Evolutionary conservation across 169 alveolate genomes (phyloP).

Genomic region (Eimeria maxima): DNA sequence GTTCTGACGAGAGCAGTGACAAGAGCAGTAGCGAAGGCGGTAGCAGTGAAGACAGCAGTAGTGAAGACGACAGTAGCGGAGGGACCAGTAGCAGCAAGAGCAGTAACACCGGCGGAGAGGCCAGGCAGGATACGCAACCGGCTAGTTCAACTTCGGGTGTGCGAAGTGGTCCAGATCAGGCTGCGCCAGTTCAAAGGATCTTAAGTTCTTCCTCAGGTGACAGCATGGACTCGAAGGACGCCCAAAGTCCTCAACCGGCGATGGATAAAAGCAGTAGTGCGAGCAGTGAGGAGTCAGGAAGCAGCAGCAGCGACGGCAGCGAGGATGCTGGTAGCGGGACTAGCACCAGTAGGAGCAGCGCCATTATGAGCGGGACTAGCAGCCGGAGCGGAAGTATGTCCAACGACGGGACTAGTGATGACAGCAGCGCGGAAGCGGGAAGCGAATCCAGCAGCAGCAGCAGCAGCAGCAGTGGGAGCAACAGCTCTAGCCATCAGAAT

Average conservation of each 20-base stretch:
- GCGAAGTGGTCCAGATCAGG: not conserved
- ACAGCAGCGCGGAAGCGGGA: not conserved
- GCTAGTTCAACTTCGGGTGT: not conserved
- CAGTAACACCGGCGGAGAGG: not conserved
- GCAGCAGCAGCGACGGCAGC: conserved; percentile 47
- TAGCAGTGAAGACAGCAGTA: conserved; percentile 30
- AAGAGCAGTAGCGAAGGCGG: not conserved
- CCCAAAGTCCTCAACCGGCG: not conserved
- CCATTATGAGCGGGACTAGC: not conserved
- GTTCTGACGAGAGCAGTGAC: conserved; percentile 1
- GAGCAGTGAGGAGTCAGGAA: conserved; percentile 25
- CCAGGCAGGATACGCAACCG: not conserved
- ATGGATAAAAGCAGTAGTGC: not conserved
- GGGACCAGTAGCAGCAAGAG: not conserved
- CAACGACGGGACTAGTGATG: not conserved
- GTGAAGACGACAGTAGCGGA: conserved; percentile 3
- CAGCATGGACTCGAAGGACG: not conserved
- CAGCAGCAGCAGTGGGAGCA: not conserved
- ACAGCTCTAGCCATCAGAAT: not conserved
- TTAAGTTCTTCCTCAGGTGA: not conserved
- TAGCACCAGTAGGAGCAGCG: conserved; percentile 12
- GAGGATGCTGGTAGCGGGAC: not conserved
- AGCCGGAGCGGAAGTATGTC: conserved; percentile 17
- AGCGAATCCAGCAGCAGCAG: conserved; percentile 53
- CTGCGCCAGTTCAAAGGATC: not conserved